phyloP scores from a whole-genome alignment of 441 rosid species.

The Gossypium schwendimanii region DNA sequence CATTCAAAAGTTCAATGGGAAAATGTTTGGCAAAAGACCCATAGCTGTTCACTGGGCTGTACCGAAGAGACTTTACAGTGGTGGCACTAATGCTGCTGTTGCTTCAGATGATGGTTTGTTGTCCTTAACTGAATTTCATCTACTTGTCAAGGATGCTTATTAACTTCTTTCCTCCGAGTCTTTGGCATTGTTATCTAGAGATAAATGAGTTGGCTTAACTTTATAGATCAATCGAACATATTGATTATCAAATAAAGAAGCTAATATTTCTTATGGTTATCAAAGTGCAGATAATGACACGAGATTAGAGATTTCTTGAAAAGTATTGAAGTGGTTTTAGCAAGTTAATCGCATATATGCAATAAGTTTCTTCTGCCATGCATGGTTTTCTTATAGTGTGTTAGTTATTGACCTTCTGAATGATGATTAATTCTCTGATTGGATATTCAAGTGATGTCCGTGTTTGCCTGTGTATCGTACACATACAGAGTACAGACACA shows the following conservation, averaged over 20 bases:
- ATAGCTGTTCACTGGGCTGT: constrained; percentile 98
- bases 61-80: constrained; percentile 67
- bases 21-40: constrained; percentile 63
- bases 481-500: not conserved
- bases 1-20: constrained; percentile 75
- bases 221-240: not conserved
- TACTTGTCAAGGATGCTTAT: not conserved
- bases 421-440: not conserved
- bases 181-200: not conserved
- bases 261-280: not conserved
- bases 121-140: constrained; percentile 4
- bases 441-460: not conserved
- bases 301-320: not conserved
- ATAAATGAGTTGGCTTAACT: not conserved
- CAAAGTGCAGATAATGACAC: not conserved
- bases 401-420: not conserved
- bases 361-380: not conserved
- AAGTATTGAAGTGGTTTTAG: not conserved
- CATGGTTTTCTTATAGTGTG: not conserved
- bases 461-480: not conserved
- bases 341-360: not conserved
- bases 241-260: not conserved
- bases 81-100: constrained; percentile 36
- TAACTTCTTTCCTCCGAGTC: not conserved
- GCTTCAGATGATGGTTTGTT: constrained; percentile 50